Base-by-base conservation (phyloP, 78 protist species). In the Dictyostelium purpureum region DNA sequence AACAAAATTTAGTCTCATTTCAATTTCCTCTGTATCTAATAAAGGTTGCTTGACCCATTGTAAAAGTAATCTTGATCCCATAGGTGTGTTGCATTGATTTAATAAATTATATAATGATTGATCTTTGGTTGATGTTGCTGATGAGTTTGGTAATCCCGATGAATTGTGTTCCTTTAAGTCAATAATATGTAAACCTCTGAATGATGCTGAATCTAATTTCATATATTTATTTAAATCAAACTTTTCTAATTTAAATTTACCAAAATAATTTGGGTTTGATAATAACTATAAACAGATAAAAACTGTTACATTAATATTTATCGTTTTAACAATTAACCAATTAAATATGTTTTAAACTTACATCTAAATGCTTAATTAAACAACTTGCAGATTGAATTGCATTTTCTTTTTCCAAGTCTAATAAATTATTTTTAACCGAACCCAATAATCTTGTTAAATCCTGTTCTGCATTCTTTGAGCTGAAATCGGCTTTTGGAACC, bases 1-100 rank as follows among this genome's bases (percentile, higher is more conserved):
- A 7, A 96, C 97, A 16, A 95, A 19, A 87, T 96, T 63, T 10
- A 80, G 89, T 11, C 97, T 37, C 19, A 16, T 40, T 42, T 94
- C 96, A 38, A 97, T 94, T 21, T 89, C 85, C 4, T 31, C 65
- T 4, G 21, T 6, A 31, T 95, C 95, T 0, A 89, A 51, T 6
- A 97, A 47, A 28, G 98, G 98, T 81, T 97, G 99, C 63, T 96
- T 93, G 24, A 98, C n/a, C 98, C 98, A 98, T 73, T 83, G 95
- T n/a, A 31, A 38, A 11, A 98, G 26, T 66, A 57, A 61, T 11
- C 99, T 85, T 21, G 98, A 87, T 1, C 99, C 99, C 90, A 96
- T 96, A 2, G 96, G 78, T 31, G 99, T 96, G 45, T 42, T 49
- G 96, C 99, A 98, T 56, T 67, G 9, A 67, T 97, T 94, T 26